These are phyloP conservation scores for Penicillium sclerotiorum DNA, from an alignment of 2,329 filamentous ascomycete genomes.

Conservation along the genomic window DNA sequence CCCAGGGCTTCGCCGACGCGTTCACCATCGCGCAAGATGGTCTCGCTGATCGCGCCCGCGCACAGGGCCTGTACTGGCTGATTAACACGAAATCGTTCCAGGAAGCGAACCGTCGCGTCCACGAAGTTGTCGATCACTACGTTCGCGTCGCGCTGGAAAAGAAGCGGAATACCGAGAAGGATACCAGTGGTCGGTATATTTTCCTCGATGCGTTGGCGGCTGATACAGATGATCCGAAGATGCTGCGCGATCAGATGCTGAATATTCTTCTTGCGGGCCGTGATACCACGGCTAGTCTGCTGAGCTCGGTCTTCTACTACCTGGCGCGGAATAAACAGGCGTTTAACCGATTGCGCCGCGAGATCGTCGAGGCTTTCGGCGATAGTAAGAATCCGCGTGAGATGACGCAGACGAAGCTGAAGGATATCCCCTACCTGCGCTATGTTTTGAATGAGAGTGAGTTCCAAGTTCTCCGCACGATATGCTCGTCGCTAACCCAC, in stretches of 20 bases:
- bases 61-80: slow-evolving; percentile 41
- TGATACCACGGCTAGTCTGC: slow-evolving; percentile 54
- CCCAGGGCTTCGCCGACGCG: slow-evolving; percentile 38
- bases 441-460: slow-evolving; percentile 43
- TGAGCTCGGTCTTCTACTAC: slow-evolving; percentile 52
- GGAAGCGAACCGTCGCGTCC: slow-evolving; percentile 44
- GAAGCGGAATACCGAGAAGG: slow-evolving; percentile 35
- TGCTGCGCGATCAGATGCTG: slow-evolving; percentile 52
- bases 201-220: slow-evolving; percentile 54
- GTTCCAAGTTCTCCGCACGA: too few species aligned
- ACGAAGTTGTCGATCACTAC: slow-evolving; percentile 54
- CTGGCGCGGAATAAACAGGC: slow-evolving; percentile 44
- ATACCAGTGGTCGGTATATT: slow-evolving; percentile 46
- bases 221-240: slow-evolving; percentile 49
- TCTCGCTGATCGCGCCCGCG: slow-evolving; percentile 31
- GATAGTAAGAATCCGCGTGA: slow-evolving; percentile 39
- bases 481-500: neutral
- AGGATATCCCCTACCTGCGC: slow-evolving; percentile 43
- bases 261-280: slow-evolving; percentile 57
- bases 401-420: slow-evolving; percentile 49
- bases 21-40: slow-evolving; percentile 41
- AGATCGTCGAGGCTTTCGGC: slow-evolving; percentile 45
- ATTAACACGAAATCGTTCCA: slow-evolving; percentile 44
- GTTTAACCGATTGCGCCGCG: slow-evolving; percentile 40
- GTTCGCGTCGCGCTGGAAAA: slow-evolving; percentile 48